A percentile compares a stretch with the other conserved stretches of the same genome.
phyloP scores from a whole-genome alignment of 2,329 filamentous ascomycete genomes.

The Paecilomyces dactylethromorphus region DNA sequence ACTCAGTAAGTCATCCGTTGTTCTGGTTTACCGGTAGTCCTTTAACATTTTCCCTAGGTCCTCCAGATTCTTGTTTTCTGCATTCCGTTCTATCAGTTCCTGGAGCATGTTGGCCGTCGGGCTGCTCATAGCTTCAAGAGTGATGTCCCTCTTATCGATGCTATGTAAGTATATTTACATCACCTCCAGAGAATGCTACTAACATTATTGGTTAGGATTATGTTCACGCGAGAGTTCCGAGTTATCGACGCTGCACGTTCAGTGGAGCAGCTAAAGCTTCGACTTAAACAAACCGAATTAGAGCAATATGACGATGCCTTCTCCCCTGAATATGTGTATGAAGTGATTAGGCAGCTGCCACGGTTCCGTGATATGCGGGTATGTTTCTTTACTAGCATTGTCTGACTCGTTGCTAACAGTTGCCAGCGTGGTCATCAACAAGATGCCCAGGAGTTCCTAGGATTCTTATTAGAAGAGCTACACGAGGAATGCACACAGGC shows the following conservation, averaged over 20 bases:
- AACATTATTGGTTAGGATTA: constrained; percentile 56
- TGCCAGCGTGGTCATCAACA: constrained; percentile 79
- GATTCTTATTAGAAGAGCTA: constrained; percentile 83
- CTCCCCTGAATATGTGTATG: constrained; percentile 90
- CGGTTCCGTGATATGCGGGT: constrained; percentile 82
- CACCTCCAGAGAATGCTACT: neutral
- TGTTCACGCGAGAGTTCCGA: constrained; percentile 91
- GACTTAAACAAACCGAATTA: constrained; percentile 73
- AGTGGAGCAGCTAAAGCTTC: constrained; percentile 64
- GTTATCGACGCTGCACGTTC: constrained; percentile 73
- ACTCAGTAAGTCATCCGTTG: constrained; percentile 65
- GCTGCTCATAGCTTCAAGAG: constrained; percentile 90
- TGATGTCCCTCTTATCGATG: constrained; percentile 86
- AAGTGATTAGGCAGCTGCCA: constrained; percentile 78
- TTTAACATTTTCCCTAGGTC: constrained; percentile 54
- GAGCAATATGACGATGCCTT: constrained; percentile 89
- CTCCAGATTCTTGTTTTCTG: constrained; percentile 94
- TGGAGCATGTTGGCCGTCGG: constrained; percentile 78
- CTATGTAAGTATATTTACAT: constrained; percentile 59
- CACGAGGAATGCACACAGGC: constrained; percentile 85
- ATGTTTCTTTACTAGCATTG: too few relatives aligned
- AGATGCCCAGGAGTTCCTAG: constrained; percentile 94
- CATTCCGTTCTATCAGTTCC: constrained; percentile 86
- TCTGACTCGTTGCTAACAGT: too few relatives aligned
- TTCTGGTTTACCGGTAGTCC: neutral